Evolutionary conservation across 768 basidiomycete species (phyloP).

Genomic region (Candolleomyces aberdarensis): DNA sequence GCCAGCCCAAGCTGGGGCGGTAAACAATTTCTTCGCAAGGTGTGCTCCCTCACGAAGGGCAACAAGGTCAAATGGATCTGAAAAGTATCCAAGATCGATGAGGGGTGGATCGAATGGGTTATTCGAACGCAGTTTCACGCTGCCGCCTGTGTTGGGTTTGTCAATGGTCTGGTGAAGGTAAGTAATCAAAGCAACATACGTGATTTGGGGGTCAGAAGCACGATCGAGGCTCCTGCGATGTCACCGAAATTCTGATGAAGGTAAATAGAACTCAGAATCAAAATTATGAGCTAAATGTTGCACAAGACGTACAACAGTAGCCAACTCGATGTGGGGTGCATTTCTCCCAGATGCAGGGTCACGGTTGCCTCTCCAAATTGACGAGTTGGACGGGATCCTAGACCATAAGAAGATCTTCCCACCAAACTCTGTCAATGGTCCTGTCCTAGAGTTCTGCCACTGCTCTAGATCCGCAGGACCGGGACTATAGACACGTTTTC

Average conservation of each 20-base stretch:
- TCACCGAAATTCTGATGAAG: constrained; percentile 3
- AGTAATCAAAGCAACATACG: constrained; percentile 2
- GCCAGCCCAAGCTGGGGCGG: constrained; percentile 10
- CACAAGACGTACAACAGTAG: background rate
- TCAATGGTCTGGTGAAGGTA: background rate
- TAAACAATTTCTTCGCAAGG: constrained; percentile 6
- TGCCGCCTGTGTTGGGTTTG: constrained; percentile 1
- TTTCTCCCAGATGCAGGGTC: constrained; percentile 21
- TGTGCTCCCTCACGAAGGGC: constrained; percentile 12
- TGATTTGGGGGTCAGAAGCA: constrained; percentile 11
- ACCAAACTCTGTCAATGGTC: constrained; percentile 9
- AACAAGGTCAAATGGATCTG: constrained; percentile 8
- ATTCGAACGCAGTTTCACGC: constrained; percentile 8
- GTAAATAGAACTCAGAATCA: background rate
- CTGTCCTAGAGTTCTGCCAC: constrained; percentile 14
- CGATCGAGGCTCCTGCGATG: background rate
- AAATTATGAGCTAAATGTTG: background rate
- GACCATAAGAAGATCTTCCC: constrained; percentile 18
- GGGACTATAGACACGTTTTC: background rate
- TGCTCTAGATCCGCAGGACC: constrained; percentile 8
- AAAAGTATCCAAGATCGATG: constrained; percentile 10
- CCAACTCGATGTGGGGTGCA: constrained; percentile 20
- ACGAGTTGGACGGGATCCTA: constrained; percentile 13
- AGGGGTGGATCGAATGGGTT: constrained; percentile 10
- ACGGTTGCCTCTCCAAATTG: background rate